Conservation (phyloP, 257 asterid species). For the Fraxinus cuspidata region DNA sequence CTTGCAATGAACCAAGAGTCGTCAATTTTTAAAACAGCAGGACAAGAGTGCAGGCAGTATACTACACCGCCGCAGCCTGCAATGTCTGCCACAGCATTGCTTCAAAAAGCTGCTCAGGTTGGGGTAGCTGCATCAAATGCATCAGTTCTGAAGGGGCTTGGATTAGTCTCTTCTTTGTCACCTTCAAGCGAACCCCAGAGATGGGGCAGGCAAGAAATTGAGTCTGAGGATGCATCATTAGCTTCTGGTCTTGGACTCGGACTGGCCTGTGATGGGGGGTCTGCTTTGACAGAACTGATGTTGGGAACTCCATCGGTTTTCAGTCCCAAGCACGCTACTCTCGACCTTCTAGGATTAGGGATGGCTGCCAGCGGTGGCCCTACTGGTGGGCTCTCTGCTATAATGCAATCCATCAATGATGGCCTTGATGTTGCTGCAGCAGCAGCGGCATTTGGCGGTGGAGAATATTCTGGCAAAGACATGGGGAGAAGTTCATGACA, state of each 20-base stretch:
- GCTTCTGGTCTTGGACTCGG: constrained; percentile 49
- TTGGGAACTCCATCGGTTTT: constrained; percentile 50
- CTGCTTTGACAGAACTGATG: constrained; percentile 52
- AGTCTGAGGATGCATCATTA: constrained; percentile 34
- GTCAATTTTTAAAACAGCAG: constrained; percentile 40
- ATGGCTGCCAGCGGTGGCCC: constrained; percentile 54
- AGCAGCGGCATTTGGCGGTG: constrained; percentile 37
- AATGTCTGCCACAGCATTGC: constrained; percentile 61
- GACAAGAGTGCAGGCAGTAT: constrained; percentile 50
- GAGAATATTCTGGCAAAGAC: constrained; percentile 40
- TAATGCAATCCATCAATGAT: constrained; percentile 50
- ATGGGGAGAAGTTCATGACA: constrained; percentile 41
- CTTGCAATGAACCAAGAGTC: constrained; percentile 46
- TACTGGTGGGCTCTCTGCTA: constrained; percentile 39
- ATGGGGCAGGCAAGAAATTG: constrained; percentile 38
- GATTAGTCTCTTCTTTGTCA: constrained; percentile 37
- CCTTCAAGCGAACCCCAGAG: constrained; percentile 29
- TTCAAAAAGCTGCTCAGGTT: constrained; percentile 58
- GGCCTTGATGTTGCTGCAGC: constrained; percentile 39
- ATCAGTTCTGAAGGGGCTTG: constrained; percentile 43
- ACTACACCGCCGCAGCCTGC: constrained; percentile 44
- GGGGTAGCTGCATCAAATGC: constrained; percentile 41
- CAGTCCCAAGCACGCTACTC: constrained; percentile 55
- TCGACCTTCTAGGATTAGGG: constrained; percentile 56
- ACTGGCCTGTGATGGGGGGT: constrained; percentile 41